A percentile compares a stretch with the other conserved stretches of the same genome.
Conservation (phyloP, 371 early-diverging fungal species). For the Mucor sp. region DNA sequence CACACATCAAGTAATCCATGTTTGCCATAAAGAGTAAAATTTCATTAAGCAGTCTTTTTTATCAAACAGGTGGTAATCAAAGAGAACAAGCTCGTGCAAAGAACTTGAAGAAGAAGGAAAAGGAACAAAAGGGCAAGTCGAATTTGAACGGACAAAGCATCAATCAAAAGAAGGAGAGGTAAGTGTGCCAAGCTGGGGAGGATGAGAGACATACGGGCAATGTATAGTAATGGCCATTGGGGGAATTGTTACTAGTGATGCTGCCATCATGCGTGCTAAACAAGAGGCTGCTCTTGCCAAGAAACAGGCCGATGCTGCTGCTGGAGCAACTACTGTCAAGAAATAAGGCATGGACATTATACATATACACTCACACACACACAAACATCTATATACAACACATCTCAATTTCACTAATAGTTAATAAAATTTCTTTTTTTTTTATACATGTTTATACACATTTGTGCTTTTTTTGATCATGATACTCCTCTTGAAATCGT, state of each 20-base stretch:
- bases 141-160: conserved; percentile 40
- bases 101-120: conserved; percentile 53
- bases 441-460: background rate
- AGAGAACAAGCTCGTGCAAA: conserved; percentile 61
- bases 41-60: background rate
- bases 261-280: conserved; percentile 62
- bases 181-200: background rate
- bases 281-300: conserved; percentile 55
- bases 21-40: conserved; percentile 9
- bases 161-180: conserved; percentile 59
- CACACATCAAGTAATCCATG: background rate
- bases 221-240: background rate
- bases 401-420: background rate
- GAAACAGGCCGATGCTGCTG: conserved; percentile 30
- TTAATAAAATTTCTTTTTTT: background rate
- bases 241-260: conserved; percentile 47
- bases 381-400: background rate
- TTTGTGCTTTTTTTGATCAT: background rate
- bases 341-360: background rate
- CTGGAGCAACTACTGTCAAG: background rate
- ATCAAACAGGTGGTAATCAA: conserved; percentile 54
- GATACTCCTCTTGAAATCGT: background rate
- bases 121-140: conserved; percentile 43
- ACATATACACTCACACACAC: background rate
- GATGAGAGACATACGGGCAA: background rate